Evolutionary conservation across 2,329 filamentous ascomycete species (phyloP), one percentile per base, ranked within the genome.

Genomic region (Chaetomium olivaceum): DNA sequence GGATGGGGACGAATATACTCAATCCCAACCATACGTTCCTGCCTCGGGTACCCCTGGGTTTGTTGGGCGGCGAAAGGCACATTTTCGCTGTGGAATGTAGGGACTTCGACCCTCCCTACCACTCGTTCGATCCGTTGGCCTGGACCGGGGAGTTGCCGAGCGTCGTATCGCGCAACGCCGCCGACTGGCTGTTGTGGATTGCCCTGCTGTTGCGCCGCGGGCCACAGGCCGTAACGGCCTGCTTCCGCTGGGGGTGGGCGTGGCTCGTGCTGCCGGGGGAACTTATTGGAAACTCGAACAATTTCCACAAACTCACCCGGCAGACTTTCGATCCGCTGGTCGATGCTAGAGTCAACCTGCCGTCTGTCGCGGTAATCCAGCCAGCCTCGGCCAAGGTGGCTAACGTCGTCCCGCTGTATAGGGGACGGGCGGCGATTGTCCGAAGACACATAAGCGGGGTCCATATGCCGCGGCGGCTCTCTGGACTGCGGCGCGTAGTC

Each of bases 231-330:
- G 52, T 69, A 65, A 8, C 56, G 33, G 46, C 27, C 52, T 6
- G 36, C 27, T 50, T 59, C 60, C 21, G 39, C 19, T 9, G 61
- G 52, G 29, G 56, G n/a, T 3, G 64, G 64, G 4, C 52, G 65
- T 11, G 68, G 64, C 51, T 68, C 70, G 57, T 73, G 60, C 29
- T 65, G 71, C 36, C 66, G 68, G 4, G 72, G 72, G 46, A 73
- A 73, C 51, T 68, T 71, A 61, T 72, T 70, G 9, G 68, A 65
- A 11, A 73, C 70, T 43, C 70, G 66, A 21, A 72, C 68, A 46
- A 72, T 68, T 19, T 72, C 65, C 3, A 62, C 65, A 46, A 63
- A 65, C 43, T 71, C 66, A 29, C 48, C 58, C 25, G 52, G 62
- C 31, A 63, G 31, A 16, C 57, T 54, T 19, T 71, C 64, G 19